Conservation (phyloP, 1,284 basidiomycete species). For the Apiotrichum sp. region DNA sequence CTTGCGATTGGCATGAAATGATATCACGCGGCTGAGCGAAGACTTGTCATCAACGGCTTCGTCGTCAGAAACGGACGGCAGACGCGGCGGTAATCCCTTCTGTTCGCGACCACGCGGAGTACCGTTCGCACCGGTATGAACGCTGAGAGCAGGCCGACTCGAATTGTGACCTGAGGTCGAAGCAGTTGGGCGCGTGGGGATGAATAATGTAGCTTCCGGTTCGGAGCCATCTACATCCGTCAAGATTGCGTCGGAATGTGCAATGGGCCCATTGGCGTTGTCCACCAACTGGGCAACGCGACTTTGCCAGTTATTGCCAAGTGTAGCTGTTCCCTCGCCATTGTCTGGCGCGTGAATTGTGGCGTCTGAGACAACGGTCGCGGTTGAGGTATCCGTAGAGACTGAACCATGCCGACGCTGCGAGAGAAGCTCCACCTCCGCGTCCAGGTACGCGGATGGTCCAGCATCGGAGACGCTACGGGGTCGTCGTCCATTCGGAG, state of each 20-base stretch:
- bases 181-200: conserved; percentile 4
- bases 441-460: background rate
- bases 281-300: conserved; percentile 27
- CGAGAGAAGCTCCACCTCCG: too few species aligned
- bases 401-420: background rate
- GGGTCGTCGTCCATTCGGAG: background rate
- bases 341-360: conserved; percentile 22
- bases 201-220: conserved; percentile 33
- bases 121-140: conserved; percentile 4
- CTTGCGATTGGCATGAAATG: background rate
- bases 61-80: too few species aligned
- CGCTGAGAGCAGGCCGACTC: background rate
- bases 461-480: background rate
- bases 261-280: background rate
- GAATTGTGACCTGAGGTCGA: too few species aligned
- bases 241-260: background rate
- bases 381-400: background rate
- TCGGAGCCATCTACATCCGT: conserved; percentile 17
- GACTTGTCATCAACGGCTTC: too few species aligned
- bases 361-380: conserved; percentile 20
- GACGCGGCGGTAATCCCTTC: background rate
- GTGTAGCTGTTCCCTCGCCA: conserved; percentile 21
- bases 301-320: conserved; percentile 29
- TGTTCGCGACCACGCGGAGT: too few species aligned
- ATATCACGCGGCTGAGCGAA: background rate